Conservation (phyloP, 208 protist species). For the Acanthamoeba divionensis region DNA sequence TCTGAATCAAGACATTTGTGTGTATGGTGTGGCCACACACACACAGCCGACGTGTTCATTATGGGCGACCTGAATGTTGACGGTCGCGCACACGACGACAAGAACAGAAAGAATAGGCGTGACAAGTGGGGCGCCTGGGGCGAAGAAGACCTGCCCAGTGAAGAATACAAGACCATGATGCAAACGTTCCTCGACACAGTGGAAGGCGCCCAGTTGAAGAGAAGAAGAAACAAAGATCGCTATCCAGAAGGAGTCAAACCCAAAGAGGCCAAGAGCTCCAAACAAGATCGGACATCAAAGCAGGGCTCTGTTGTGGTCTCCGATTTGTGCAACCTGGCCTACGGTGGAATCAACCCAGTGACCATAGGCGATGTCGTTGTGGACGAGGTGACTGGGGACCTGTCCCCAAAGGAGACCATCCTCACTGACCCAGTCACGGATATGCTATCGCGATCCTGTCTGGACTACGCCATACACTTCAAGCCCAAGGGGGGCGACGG, state of each 20-base stretch:
- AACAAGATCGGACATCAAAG: no score
- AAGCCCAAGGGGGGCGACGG: neutral
- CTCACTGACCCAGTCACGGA: slow-evolving; percentile 28
- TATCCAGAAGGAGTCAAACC: neutral
- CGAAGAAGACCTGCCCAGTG: neutral
- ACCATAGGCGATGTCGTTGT: slow-evolving; percentile 29
- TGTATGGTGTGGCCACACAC: no score
- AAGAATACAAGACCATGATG: slow-evolving; percentile 39
- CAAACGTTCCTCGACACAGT: neutral
- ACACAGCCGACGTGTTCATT: no score
- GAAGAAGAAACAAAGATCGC: neutral
- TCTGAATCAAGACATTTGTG: no score
- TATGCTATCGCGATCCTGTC: slow-evolving; percentile 13
- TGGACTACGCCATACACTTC: slow-evolving; percentile 49
- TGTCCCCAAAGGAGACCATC: neutral
- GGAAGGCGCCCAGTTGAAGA: neutral
- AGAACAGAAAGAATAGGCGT: neutral
- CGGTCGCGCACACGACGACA: neutral
- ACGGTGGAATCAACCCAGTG: slow-evolving; percentile 8
- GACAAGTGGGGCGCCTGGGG: slow-evolving; percentile 8
- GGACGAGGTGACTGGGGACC: neutral
- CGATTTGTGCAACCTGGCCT: neutral
- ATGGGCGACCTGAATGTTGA: slow-evolving; percentile 43
- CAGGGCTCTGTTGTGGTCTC: no score
- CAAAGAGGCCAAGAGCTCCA: neutral